Evolutionary conservation across 192 early-diverging fungal genomes (phyloP).

Genomic region (Coemansia sp.): DNA sequence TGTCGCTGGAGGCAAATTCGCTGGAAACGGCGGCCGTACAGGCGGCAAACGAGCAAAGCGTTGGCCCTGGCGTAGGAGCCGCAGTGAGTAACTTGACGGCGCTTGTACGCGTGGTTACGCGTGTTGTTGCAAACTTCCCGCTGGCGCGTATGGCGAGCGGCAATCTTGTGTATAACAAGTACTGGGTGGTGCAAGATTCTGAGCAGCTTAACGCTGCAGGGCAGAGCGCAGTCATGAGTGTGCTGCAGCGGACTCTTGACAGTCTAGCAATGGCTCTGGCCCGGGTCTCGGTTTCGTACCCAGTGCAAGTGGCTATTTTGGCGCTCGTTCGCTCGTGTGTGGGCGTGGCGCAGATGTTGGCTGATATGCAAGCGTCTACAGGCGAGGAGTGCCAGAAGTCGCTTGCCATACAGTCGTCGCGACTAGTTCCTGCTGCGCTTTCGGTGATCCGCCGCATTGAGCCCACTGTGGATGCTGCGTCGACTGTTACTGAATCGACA

Average conservation of each 20-base stretch:
- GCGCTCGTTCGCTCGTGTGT: slow-evolving; percentile 27
- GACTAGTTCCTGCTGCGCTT: slow-evolving; percentile 10
- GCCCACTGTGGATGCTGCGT: not conserved
- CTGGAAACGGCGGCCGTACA: slow-evolving; percentile 11
- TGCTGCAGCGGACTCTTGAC: slow-evolving; percentile 16
- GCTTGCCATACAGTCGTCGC: slow-evolving; percentile 7
- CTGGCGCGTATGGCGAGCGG: slow-evolving; percentile 9
- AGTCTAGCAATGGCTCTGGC: not conserved
- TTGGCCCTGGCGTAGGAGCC: slow-evolving; percentile 7
- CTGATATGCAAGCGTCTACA: slow-evolving; percentile 18
- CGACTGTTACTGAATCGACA: too few relatives aligned
- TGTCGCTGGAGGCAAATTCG: slow-evolving; percentile 23
- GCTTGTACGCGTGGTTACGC: slow-evolving; percentile 27
- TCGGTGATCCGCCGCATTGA: slow-evolving; percentile 11
- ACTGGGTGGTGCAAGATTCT: slow-evolving; percentile 30
- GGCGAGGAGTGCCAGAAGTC: not conserved
- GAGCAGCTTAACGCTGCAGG: slow-evolving; percentile 33
- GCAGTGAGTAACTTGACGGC: slow-evolving; percentile 30
- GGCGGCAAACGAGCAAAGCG: not conserved
- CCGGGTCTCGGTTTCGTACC: not conserved
- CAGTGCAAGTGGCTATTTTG: slow-evolving; percentile 3
- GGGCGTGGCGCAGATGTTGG: slow-evolving; percentile 12
- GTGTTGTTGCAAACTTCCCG: slow-evolving; percentile 33
- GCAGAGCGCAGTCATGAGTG: slow-evolving; percentile 15
- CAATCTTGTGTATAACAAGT: slow-evolving; percentile 15